A percentile compares a stretch with the other conserved stretches of the same genome.
Conservation (phyloP, 2,329 filamentous ascomycete species). For the Fonsecaea pugnacius region DNA sequence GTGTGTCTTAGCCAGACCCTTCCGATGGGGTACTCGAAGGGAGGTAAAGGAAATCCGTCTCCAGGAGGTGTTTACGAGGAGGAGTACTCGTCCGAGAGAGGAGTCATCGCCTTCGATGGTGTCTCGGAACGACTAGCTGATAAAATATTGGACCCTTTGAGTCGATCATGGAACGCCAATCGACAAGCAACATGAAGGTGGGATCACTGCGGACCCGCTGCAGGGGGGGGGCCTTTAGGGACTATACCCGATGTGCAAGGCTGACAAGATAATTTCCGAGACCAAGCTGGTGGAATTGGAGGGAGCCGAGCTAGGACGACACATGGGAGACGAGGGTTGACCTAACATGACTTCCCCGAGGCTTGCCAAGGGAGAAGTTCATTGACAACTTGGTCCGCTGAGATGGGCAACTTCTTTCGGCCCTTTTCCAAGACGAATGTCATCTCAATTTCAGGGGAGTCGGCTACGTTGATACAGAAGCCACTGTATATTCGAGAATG, state of each 20-base stretch:
- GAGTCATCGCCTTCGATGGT: background rate
- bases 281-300: slow-evolving; percentile 24
- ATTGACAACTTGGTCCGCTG: background rate
- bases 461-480: background rate
- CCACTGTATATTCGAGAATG: background rate
- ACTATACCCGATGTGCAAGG: slow-evolving; percentile 8
- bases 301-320: slow-evolving; percentile 7
- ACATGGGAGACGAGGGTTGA: slow-evolving; percentile 22
- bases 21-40: background rate
- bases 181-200: slow-evolving; percentile 15
- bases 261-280: slow-evolving; percentile 33
- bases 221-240: slow-evolving; percentile 9
- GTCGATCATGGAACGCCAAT: slow-evolving; percentile 7
- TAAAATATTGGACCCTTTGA: slow-evolving; percentile 1
- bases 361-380: slow-evolving; percentile 22
- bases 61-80: background rate
- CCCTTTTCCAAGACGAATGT: background rate
- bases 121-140: slow-evolving; percentile 5
- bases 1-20: background rate
- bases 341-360: slow-evolving; percentile 9
- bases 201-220: slow-evolving; percentile 16
- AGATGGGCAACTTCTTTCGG: background rate
- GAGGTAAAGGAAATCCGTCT: background rate
- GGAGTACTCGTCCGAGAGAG: too few species aligned
- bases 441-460: background rate